Conservation (phyloP, 768 basidiomycete genomes). For the Leccinum subtestaceum region DNA sequence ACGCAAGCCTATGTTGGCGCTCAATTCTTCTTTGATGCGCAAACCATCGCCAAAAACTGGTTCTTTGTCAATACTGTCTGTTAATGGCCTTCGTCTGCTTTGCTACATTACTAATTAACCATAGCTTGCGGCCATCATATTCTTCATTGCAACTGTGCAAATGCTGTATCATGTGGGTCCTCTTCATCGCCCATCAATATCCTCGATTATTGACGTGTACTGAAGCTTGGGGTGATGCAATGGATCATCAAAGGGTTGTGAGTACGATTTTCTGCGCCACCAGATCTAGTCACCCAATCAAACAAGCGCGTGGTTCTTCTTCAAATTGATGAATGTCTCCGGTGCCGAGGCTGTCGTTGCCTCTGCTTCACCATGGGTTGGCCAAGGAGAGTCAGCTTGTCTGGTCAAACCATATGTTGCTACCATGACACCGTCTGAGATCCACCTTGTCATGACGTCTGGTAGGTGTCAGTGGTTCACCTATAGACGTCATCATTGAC, state of each 20-base stretch:
- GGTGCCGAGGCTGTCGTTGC: conserved; percentile 94
- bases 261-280: conserved; percentile 23
- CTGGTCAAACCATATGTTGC: conserved; percentile 83
- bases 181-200: not conserved
- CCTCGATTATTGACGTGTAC: not conserved
- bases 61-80: conserved; percentile 80
- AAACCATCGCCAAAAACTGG: conserved; percentile 67
- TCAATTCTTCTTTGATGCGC: conserved; percentile 76
- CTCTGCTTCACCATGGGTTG: conserved; percentile 90
- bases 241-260: conserved; percentile 88
- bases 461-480: conserved; percentile 37
- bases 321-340: conserved; percentile 88
- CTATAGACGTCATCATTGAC: conserved; percentile 4
- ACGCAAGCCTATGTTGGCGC: conserved; percentile 65
- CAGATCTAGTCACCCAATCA: not conserved
- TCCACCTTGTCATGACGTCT: conserved; percentile 87
- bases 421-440: conserved; percentile 79
- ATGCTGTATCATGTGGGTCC: conserved; percentile 73
- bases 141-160: conserved; percentile 91
- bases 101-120: conserved; percentile 14
- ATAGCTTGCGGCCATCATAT: conserved; percentile 77
- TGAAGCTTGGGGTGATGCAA: conserved; percentile 80
- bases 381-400: conserved; percentile 87
- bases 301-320: conserved; percentile 85
- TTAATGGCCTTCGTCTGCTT: conserved; percentile 9